A percentile compares a stretch with the other conserved stretches of the same genome.
These are phyloP conservation scores for Pythium phragmitis DNA, from an alignment of 352 stramenopile species.

Conservation along the genomic window DNA sequence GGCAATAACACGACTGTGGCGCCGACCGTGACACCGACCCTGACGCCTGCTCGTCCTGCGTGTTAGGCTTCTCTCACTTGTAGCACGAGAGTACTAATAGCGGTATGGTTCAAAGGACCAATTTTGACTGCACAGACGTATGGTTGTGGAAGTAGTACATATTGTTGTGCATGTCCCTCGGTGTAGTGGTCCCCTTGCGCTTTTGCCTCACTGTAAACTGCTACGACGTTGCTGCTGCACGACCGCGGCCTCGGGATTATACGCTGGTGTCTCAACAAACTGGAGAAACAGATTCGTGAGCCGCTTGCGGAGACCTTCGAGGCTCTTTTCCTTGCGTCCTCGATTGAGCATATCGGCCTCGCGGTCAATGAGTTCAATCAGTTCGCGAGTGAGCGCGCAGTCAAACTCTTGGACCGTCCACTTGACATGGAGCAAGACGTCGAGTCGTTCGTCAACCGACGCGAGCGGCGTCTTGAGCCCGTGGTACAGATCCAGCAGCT, in stretches of 20 bases:
- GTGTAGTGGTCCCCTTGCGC: too few relatives aligned
- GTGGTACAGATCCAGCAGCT: conserved; percentile 88
- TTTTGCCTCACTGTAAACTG: too few relatives aligned
- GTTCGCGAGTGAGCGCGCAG: conserved; percentile 83
- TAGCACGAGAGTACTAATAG: too few relatives aligned
- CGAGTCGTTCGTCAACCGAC: conserved; percentile 83
- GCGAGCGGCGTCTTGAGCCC: conserved; percentile 54
- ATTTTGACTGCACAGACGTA: too few relatives aligned
- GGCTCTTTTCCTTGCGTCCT: conserved; percentile 69
- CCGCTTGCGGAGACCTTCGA: conserved; percentile 86
- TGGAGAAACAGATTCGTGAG: conserved; percentile 89
- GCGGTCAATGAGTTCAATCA: conserved; percentile 92
- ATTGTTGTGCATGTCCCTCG: too few relatives aligned
- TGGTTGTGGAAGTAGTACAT: too few relatives aligned
- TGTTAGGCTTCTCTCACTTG: too few relatives aligned
- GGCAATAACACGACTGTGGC: too few relatives aligned
- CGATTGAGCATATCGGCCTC: conserved; percentile 92
- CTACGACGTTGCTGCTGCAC: conserved; percentile 10
- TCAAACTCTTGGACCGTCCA: conserved; percentile 93
- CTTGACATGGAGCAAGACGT: conserved; percentile 92
- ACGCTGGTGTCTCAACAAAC: conserved; percentile 92
- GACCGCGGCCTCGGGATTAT: conserved; percentile 88
- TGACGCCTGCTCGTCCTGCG: too few relatives aligned
- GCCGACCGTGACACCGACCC: too few relatives aligned
- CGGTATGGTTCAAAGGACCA: too few relatives aligned